Percentiles rank a stretch among this genome's conserved stretches.
phyloP scores from a whole-genome alignment of 768 basidiomycete genomes.

The Suillus tomentosus region DNA sequence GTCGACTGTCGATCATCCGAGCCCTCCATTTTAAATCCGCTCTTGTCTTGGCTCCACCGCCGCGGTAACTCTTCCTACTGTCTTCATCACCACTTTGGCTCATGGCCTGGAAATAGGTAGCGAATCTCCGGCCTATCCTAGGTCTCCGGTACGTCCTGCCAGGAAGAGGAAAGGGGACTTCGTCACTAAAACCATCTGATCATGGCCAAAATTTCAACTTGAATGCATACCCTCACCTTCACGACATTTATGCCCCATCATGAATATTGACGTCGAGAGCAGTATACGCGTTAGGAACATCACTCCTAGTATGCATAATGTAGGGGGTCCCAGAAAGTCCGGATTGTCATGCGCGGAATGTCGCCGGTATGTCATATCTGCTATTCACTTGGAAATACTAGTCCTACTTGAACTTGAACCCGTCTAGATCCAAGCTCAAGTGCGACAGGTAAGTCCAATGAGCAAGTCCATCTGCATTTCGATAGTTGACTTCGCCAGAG shows the following conservation, averaged over 20 bases:
- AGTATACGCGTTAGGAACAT: conserved; percentile 14
- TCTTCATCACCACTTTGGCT: background rate
- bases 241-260: conserved; percentile 3
- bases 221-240: background rate
- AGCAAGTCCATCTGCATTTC: background rate
- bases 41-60: conserved; percentile 2
- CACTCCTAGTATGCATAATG: conserved; percentile 12
- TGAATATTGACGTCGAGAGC: conserved; percentile 16
- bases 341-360: conserved; percentile 56
- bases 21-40: conserved; percentile 2
- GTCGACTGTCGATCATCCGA: conserved; percentile 6
- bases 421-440: conserved; percentile 51
- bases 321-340: conserved; percentile 30
- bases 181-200: background rate
- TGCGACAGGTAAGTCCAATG: conserved; percentile 44
- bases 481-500: conserved; percentile 29
- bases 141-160: background rate
- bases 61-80: background rate
- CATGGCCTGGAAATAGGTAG: background rate
- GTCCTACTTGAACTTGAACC: conserved; percentile 7
- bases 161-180: background rate
- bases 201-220: background rate
- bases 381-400: conserved; percentile 7
- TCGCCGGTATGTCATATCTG: conserved; percentile 40
- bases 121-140: background rate